These are phyloP conservation scores for Mycena albidolilacea DNA, from an alignment of 768 basidiomycete genomes.

Conservation along the genomic window DNA sequence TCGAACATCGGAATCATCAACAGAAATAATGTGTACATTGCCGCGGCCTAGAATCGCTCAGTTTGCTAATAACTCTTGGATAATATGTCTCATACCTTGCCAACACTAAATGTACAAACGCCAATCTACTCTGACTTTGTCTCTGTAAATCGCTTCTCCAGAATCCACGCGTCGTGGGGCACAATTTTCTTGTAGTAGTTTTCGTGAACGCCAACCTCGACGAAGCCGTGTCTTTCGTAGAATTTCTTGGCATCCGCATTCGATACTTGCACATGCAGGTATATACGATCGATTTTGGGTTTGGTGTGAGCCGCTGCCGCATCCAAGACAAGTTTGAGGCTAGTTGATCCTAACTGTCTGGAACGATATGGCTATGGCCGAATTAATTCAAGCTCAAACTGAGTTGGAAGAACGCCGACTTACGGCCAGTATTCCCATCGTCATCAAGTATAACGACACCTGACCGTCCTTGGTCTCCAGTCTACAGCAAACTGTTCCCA, in stretches of 20 bases:
- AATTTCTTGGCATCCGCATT: slow-evolving; percentile 84
- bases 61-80: slow-evolving; percentile 20
- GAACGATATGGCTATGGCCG: slow-evolving; percentile 85
- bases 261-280: slow-evolving; percentile 90
- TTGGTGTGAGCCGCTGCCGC: slow-evolving; percentile 73
- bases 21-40: slow-evolving; percentile 39
- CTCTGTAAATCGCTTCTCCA: slow-evolving; percentile 71
- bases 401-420: slow-evolving; percentile 46
- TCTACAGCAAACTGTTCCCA: slow-evolving; percentile 90
- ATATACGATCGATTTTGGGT: slow-evolving; percentile 78
- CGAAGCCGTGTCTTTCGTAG: slow-evolving; percentile 89
- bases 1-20: slow-evolving; percentile 14
- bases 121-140: slow-evolving; percentile 18
- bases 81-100: slow-evolving; percentile 40
- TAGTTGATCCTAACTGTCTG: slow-evolving; percentile 79
- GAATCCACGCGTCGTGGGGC: slow-evolving; percentile 89
- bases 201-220: slow-evolving; percentile 73
- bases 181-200: slow-evolving; percentile 93
- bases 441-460: slow-evolving; percentile 86
- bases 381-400: slow-evolving; percentile 38
- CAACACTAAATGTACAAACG: slow-evolving; percentile 37
- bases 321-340: slow-evolving; percentile 75
- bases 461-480: slow-evolving; percentile 77
- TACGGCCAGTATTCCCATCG: slow-evolving; percentile 92
- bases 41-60: slow-evolving; percentile 35